Evolutionary conservation across 225 moss, liverwort and hornwort species (phyloP).

Genomic region (Thuidium tamariscinum): DNA sequence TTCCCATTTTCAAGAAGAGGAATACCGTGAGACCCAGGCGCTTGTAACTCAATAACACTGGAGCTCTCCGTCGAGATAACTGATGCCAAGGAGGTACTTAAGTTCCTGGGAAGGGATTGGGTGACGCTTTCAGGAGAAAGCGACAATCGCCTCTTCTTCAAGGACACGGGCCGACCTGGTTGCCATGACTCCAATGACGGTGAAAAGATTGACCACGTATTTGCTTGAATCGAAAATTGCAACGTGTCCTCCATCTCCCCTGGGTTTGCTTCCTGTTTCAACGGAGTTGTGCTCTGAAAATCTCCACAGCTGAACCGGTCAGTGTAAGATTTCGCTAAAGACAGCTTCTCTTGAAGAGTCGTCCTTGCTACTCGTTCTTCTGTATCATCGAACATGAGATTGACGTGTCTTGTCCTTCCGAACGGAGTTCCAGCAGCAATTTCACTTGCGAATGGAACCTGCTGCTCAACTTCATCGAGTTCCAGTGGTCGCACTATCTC

Average conservation of each 20-base stretch:
- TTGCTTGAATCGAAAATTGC: neutral
- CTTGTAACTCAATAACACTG: neutral
- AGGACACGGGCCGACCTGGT: constrained; percentile 17
- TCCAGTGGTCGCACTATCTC: constrained; percentile 36
- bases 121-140: constrained; percentile 22
- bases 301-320: constrained; percentile 6
- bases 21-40: neutral
- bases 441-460: constrained; percentile 40
- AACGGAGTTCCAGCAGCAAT: constrained; percentile 53
- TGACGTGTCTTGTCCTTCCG: constrained; percentile 26
- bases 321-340: constrained; percentile 16
- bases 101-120: neutral
- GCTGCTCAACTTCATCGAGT: constrained; percentile 43
- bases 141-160: constrained; percentile 29
- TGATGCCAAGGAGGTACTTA: neutral
- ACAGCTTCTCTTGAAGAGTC: constrained; percentile 14
- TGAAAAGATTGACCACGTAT: constrained; percentile 39
- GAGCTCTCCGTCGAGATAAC: constrained; percentile 3
- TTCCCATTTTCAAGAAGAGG: constrained; percentile 4
- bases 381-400: constrained; percentile 34
- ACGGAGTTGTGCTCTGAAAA: neutral
- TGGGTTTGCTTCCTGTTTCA: neutral
- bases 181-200: constrained; percentile 33
- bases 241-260: neutral
- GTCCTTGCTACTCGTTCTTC: constrained; percentile 17